Percentiles rank a stretch among this genome's conserved stretches.
phyloP scores from a whole-genome alignment of 2,329 filamentous ascomycete genomes.

The Xylariaceae sp. region DNA sequence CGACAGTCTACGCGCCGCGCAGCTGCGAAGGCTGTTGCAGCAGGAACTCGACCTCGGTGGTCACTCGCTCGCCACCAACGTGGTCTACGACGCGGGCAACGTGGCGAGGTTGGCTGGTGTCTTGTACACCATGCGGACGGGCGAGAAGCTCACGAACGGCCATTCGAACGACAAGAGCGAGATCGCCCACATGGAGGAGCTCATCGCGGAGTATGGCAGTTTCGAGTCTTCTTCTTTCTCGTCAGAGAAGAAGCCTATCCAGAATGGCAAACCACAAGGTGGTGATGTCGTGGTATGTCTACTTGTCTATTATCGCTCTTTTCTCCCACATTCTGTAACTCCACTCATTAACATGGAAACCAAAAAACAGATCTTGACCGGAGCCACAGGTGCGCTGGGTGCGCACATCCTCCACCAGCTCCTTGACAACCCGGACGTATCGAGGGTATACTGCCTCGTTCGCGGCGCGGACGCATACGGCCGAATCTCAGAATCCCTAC shows the following conservation, averaged over 20 bases:
- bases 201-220: constrained; percentile 41
- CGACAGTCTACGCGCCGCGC: constrained; percentile 42
- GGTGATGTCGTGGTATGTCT: constrained; percentile 22
- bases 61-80: constrained; percentile 31
- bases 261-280: constrained; percentile 11
- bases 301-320: too few species aligned
- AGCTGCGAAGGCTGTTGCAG: constrained; percentile 38
- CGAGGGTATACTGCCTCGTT: constrained; percentile 34
- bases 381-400: constrained; percentile 40
- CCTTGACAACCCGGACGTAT: constrained; percentile 31
- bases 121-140: constrained; percentile 28
- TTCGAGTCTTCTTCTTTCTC: too few species aligned
- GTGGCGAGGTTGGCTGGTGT: constrained; percentile 32
- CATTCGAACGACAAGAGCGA: constrained; percentile 30
- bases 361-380: constrained; percentile 31
- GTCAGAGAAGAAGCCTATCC: too few species aligned
- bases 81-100: constrained; percentile 39
- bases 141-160: constrained; percentile 15
- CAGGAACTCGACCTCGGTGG: constrained; percentile 33
- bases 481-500: constrained; percentile 20
- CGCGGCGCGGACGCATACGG: constrained; percentile 21
- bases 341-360: too few species aligned
- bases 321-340: too few species aligned
- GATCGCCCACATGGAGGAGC: constrained; percentile 23
- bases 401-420: constrained; percentile 36